Conservation (phyloP, 2,329 filamentous ascomycete genomes). For the Sporothrix dimorphospora region DNA sequence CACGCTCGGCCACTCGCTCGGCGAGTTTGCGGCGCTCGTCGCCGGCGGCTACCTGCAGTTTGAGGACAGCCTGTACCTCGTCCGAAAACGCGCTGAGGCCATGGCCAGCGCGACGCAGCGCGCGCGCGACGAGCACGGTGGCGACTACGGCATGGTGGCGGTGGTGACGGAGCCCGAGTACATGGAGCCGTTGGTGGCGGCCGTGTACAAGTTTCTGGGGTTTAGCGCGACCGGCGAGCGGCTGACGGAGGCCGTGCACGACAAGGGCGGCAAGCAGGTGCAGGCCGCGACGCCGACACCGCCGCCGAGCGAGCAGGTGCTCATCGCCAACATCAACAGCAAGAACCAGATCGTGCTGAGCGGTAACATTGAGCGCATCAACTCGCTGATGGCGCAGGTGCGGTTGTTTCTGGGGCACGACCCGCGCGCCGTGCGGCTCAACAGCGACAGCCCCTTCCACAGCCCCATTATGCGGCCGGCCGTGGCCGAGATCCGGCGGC, state of each 20-base stretch:
- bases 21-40: slow-evolving; percentile 90
- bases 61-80: slow-evolving; percentile 74
- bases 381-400: slow-evolving; percentile 78
- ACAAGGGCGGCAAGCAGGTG: slow-evolving; percentile 56
- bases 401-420: slow-evolving; percentile 90
- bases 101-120: slow-evolving; percentile 77
- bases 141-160: slow-evolving; percentile 93
- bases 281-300: slow-evolving; percentile 38
- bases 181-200: slow-evolving; percentile 67
- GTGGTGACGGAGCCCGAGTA: slow-evolving; percentile 84
- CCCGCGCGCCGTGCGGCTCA: slow-evolving; percentile 81
- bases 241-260: slow-evolving; percentile 48
- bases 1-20: slow-evolving; percentile 85
- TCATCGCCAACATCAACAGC: slow-evolving; percentile 92
- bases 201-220: slow-evolving; percentile 79
- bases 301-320: slow-evolving; percentile 81
- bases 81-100: slow-evolving; percentile 75
- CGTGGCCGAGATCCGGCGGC: slow-evolving; percentile 68
- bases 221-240: slow-evolving; percentile 68
- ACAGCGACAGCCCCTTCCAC: slow-evolving; percentile 88
- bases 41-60: slow-evolving; percentile 80
- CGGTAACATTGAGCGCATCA: slow-evolving; percentile 82
- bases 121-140: slow-evolving; percentile 68
- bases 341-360: slow-evolving; percentile 96
- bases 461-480: slow-evolving; percentile 90